These are phyloP conservation scores for Aspergillus pseudoterreus DNA, from an alignment of 2,329 filamentous ascomycete genomes.

Conservation along the genomic window DNA sequence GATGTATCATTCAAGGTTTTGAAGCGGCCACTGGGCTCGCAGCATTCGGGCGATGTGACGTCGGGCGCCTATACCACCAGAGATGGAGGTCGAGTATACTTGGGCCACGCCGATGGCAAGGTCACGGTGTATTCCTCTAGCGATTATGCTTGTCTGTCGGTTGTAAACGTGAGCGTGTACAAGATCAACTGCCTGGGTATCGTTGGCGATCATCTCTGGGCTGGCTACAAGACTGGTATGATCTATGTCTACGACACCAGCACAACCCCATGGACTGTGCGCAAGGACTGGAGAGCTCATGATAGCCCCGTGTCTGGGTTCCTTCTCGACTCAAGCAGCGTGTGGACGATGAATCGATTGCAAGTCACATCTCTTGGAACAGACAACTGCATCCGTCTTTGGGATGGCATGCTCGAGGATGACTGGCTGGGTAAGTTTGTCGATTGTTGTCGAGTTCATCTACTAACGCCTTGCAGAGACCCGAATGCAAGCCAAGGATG, in stretches of 20 bases:
- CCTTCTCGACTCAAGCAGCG: slow-evolving; percentile 71
- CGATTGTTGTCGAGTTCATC: slow-evolving; percentile 1
- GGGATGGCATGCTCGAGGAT: slow-evolving; percentile 90
- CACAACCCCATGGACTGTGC: slow-evolving; percentile 77
- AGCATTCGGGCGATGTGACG: slow-evolving; percentile 79
- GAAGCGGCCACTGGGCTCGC: slow-evolving; percentile 64
- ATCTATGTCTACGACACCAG: slow-evolving; percentile 87
- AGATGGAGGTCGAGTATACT: slow-evolving; percentile 74
- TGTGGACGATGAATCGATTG: slow-evolving; percentile 78
- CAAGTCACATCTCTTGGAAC: slow-evolving; percentile 85
- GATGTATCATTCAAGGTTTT: slow-evolving; percentile 71
- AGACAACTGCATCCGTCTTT: slow-evolving; percentile 78
- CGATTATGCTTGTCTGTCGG: slow-evolving; percentile 71
- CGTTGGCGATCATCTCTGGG: slow-evolving; percentile 82
- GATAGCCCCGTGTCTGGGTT: slow-evolving; percentile 76
- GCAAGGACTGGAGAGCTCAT: slow-evolving; percentile 95
- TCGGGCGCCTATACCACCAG: slow-evolving; percentile 73
- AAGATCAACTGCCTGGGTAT: slow-evolving; percentile 87
- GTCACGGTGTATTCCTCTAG: slow-evolving; percentile 83
- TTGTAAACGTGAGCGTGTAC: slow-evolving; percentile 85
- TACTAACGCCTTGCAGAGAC: slow-evolving; percentile 52
- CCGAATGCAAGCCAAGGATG: slow-evolving; percentile 79
- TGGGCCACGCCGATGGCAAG: slow-evolving; percentile 91
- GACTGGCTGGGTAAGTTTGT: slow-evolving; percentile 71
- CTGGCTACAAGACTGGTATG: slow-evolving; percentile 89